Base-by-base conservation (phyloP, 345 rosid genomes). In the Aquilaria yunnanensis region DNA sequence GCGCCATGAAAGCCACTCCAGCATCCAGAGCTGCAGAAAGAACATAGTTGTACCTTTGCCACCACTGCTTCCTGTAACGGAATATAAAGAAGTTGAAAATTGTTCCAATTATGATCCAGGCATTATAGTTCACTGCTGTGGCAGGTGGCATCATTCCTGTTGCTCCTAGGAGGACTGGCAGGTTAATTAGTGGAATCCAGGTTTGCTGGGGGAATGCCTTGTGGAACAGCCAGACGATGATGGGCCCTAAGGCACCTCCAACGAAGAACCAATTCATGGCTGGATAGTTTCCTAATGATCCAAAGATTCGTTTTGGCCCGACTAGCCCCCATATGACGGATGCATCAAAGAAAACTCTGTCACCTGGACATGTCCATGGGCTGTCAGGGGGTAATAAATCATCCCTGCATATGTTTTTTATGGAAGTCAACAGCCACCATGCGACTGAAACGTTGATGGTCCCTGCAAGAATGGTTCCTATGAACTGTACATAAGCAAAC, bases 291-390 rank as follows among this genome's bases (percentile, higher is more conserved):
- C 98, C 96, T 3, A 76, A 78, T 12, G 80, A 63, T 29, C 95
- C 96, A 31, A 89, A 92, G 53, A 85, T 92, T 33, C 90, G 69
- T 64, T 70, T 92, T 2, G 98, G 96, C 52, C 92, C 96, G 8
- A 82, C 92, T 72, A 89, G 59, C 63, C 96, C 98, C 96, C 96
- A 92, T 61, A 89, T 92, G 55, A 87, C 93, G 4, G 96, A 84
- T 45, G 98, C 96, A 67, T 92, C 96, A 47, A 89, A 89, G 88
- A 92, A 89, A 64, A 92, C 93, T 49, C 89, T 70, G 58, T 89
- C 96, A 33, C 77, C 60, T 0, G 96, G 98, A 72, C 98, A 89
- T 67, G 96, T 89, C 96, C 96, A 92, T 8, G 93, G 96, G 75
- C 96, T 87, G 71, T 81, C 68, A 0, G 77, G 62, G 0, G 96